Percentiles rank a stretch among this genome's conserved stretches.
Conservation (phyloP, 2,329 filamentous ascomycete genomes). For the Claviceps humidiphila region DNA sequence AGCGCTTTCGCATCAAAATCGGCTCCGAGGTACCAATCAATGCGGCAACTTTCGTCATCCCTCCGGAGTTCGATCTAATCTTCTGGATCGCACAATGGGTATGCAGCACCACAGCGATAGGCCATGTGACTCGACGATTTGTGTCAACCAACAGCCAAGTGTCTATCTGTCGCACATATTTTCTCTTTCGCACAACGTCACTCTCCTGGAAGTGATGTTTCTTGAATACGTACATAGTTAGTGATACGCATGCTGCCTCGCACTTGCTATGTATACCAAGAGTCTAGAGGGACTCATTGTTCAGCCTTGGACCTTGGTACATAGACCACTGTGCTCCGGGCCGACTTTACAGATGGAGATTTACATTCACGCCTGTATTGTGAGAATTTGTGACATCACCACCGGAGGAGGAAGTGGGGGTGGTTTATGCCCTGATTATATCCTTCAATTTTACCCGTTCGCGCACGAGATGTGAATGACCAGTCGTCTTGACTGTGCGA, state of each 20-base stretch:
- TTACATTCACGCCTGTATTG: no score
- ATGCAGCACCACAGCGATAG: not conserved
- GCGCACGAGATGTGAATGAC: not conserved
- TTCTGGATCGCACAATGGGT: not conserved
- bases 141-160: not conserved
- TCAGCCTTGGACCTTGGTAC: no score
- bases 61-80: not conserved
- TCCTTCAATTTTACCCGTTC: not conserved
- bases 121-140: not conserved
- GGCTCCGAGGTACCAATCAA: not conserved
- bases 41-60: not conserved
- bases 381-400: not conserved
- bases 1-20: not conserved
- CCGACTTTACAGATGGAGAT: no score
- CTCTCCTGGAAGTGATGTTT: not conserved
- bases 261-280: not conserved
- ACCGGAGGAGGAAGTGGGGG: not conserved
- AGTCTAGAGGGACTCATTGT: not conserved
- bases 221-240: no score
- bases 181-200: not conserved
- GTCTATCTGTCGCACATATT: not conserved
- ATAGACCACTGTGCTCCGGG: no score
- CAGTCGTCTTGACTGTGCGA: not conserved
- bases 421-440: not conserved
- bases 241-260: not conserved